Percentiles rank a stretch among this genome's conserved stretches.
Conservation (phyloP, 1,284 basidiomycete species). For the Coriolopsis trogii region DNA sequence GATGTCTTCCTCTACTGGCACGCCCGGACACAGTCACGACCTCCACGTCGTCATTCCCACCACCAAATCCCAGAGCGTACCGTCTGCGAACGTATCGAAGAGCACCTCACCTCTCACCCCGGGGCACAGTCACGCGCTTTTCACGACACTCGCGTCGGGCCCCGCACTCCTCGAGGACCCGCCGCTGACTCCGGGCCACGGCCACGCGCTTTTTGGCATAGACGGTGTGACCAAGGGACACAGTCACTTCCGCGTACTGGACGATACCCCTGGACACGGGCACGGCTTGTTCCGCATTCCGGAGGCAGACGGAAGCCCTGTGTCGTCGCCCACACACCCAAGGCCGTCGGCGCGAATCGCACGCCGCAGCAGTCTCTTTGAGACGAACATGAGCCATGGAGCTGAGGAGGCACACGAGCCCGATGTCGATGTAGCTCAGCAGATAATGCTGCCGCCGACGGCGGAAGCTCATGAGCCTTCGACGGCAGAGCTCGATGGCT, state of each 20-base stretch:
- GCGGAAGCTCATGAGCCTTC: constrained; percentile 13
- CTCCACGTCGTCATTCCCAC: constrained; percentile 13
- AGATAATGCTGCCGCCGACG: neutral
- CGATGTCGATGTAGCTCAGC: neutral
- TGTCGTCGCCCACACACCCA: constrained; percentile 8
- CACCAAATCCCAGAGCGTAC: constrained; percentile 1
- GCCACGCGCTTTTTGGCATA: neutral
- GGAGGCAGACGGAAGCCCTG: neutral
- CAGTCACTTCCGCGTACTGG: neutral
- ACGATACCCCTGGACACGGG: neutral
- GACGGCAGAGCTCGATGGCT: constrained; percentile 12
- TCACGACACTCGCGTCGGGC: no score
- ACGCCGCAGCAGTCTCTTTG: constrained; percentile 16
- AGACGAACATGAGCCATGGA: neutral
- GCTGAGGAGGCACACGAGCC: neutral
- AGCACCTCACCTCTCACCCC: neutral
- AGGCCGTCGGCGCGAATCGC: constrained; percentile 10
- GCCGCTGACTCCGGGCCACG: neutral
- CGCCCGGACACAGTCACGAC: constrained; percentile 1
- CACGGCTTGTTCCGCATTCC: constrained; percentile 10
- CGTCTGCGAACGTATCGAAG: neutral
- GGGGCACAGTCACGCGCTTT: neutral
- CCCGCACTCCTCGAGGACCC: neutral
- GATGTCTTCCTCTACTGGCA: neutral
- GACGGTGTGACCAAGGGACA: constrained; percentile 3